A percentile compares a stretch with the other conserved stretches of the same genome.
These are phyloP conservation scores for Silene conica DNA, from an alignment of 148 eudicot species.

Conservation along the genomic window DNA sequence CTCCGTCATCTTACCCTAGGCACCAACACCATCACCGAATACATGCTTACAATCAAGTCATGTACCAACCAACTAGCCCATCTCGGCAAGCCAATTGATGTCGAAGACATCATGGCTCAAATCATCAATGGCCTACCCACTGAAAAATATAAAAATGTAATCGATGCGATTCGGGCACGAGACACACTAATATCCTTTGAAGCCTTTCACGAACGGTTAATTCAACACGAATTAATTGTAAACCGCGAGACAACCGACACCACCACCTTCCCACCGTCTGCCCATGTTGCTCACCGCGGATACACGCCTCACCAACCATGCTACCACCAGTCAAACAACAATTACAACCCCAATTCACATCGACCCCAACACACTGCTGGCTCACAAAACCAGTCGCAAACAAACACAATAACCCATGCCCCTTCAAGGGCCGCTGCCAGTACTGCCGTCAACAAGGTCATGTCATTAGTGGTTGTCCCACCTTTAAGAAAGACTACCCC, in stretches of 20 bases:
- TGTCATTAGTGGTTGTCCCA: no score
- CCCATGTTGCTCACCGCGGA: background rate
- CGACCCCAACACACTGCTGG: no score
- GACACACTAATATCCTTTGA: background rate
- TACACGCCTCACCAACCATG: no score
- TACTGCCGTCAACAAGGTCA: no score
- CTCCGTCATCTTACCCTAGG: no score
- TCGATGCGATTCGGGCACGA: background rate
- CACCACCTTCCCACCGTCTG: background rate
- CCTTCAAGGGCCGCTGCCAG: no score
- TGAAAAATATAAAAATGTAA: background rate
- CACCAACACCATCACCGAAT: no score
- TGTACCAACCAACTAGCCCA: background rate
- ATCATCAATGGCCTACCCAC: background rate
- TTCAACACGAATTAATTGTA: slow-evolving; percentile 3
- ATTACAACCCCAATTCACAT: background rate
- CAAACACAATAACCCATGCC: no score
- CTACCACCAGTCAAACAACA: background rate
- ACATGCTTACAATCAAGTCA: no score
- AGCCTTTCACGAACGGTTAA: background rate
- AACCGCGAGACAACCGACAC: background rate
- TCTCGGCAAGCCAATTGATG: background rate
- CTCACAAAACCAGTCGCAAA: no score
- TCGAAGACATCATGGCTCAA: background rate
- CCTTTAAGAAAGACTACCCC: no score